Percentiles rank a stretch among this genome's conserved stretches.
Conservation (phyloP, 106 monocot species). For the Acanthochlamys bracteata region DNA sequence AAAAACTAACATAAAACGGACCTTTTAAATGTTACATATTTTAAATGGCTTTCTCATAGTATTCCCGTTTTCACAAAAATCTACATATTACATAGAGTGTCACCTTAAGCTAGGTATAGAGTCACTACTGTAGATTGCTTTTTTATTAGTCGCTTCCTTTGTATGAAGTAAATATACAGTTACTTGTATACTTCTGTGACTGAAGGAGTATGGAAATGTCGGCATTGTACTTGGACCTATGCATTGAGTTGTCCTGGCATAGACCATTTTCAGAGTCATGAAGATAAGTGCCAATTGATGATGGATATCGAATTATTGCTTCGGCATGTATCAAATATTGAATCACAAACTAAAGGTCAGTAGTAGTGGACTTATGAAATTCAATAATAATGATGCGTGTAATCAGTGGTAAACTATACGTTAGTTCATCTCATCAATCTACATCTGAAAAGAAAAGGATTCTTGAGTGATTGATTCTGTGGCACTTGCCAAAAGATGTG, state of each 20-base stretch:
- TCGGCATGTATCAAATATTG: constrained; percentile 21
- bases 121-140: not conserved
- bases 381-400: not conserved
- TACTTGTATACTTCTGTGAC: constrained; percentile 30
- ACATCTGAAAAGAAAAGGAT: no score
- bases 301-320: constrained; percentile 26
- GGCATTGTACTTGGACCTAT: constrained; percentile 62
- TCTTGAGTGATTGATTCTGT: no score
- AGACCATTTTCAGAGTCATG: constrained; percentile 36
- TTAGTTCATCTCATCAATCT: no score
- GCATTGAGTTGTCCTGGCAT: constrained; percentile 33
- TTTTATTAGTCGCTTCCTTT: not conserved
- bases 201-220: constrained; percentile 84
- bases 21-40: no score
- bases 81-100: not conserved
- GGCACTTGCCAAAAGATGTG: no score
- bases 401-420: not conserved
- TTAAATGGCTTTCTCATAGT: no score
- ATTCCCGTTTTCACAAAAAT: no score
- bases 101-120: not conserved
- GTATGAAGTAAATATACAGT: constrained; percentile 4
- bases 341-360: constrained; percentile 53
- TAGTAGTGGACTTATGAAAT: constrained; percentile 10
- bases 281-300: constrained; percentile 33
- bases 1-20: no score